Evolutionary conservation across 768 basidiomycete species (phyloP).

Genomic region (Termitomyces bulborhizus): DNA sequence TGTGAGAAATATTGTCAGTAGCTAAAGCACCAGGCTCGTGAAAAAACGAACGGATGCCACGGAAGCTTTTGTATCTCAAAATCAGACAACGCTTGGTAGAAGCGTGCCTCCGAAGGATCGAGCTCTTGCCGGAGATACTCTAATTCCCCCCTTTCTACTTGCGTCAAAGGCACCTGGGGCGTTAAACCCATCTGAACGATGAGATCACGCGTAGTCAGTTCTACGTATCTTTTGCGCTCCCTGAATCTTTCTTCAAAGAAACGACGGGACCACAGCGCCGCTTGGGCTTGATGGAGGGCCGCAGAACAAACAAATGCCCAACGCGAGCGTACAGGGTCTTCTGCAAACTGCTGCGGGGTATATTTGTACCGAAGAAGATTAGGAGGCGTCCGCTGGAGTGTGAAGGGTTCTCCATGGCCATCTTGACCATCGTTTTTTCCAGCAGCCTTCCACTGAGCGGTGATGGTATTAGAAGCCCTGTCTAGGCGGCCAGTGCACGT

Average conservation of each 20-base stretch:
- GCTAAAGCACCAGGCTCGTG: not conserved
- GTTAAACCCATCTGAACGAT: slow-evolving; percentile 24
- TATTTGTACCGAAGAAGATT: slow-evolving; percentile 26
- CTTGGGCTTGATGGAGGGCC: slow-evolving; percentile 23
- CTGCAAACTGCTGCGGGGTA: slow-evolving; percentile 18
- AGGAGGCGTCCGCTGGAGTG: slow-evolving; percentile 22
- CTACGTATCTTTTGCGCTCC: slow-evolving; percentile 25
- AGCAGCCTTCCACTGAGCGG: slow-evolving; percentile 11
- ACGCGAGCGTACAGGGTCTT: slow-evolving; percentile 24
- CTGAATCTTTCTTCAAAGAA: slow-evolving; percentile 24
- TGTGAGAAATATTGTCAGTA: not conserved
- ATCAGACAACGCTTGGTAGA: slow-evolving; percentile 27
- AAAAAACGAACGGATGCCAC: slow-evolving; percentile 26
- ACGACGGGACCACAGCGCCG: slow-evolving; percentile 24
- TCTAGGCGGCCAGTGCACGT: slow-evolving; percentile 20
- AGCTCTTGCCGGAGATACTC: slow-evolving; percentile 24
- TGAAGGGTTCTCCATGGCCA: slow-evolving; percentile 15
- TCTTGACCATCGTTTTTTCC: slow-evolving; percentile 4
- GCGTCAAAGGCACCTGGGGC: slow-evolving; percentile 22
- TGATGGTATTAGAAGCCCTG: slow-evolving; percentile 12
- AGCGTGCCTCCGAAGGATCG: slow-evolving; percentile 27
- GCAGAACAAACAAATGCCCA: slow-evolving; percentile 29
- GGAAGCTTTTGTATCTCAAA: slow-evolving; percentile 27
- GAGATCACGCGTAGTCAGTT: slow-evolving; percentile 22
- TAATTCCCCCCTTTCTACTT: slow-evolving; percentile 21